These are phyloP conservation scores for Umbelopsis isabellina DNA, from an alignment of 192 early-diverging fungal genomes.

Conservation along the genomic window DNA sequence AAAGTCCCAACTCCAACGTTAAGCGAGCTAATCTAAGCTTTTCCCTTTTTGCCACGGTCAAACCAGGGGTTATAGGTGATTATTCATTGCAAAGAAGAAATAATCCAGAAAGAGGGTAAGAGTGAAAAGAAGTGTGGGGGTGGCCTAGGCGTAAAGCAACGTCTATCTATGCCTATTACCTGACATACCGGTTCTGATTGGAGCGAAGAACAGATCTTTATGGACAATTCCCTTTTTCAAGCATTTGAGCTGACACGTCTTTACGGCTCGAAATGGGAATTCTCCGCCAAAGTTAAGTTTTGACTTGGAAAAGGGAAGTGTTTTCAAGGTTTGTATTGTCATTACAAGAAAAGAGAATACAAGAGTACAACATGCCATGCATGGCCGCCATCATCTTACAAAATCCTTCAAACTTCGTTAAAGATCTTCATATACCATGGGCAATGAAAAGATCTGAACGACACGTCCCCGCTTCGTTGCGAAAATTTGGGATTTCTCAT, in stretches of 20 bases:
- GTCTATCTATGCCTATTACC: not conserved
- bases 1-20: too few species aligned
- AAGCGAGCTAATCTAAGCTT: too few species aligned
- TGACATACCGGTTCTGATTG: not conserved
- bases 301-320: not conserved
- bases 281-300: not conserved
- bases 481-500: too few species aligned
- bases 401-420: not conserved
- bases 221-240: constrained; percentile 5
- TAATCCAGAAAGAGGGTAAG: not conserved
- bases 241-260: not conserved
- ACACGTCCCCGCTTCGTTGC: too few species aligned
- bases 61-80: too few species aligned
- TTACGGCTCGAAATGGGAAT: constrained; percentile 4
- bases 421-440: too few species aligned
- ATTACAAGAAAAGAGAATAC: not conserved
- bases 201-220: not conserved
- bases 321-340: not conserved
- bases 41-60: too few species aligned
- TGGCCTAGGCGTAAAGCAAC: not conserved
- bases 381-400: constrained; percentile 4
- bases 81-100: not conserved
- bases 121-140: not conserved
- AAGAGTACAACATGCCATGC: not conserved
- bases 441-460: too few species aligned